Evolutionary conservation across 164 flowering plant genomes (phyloP).

Genomic region (Macadamia integrifolia): DNA sequence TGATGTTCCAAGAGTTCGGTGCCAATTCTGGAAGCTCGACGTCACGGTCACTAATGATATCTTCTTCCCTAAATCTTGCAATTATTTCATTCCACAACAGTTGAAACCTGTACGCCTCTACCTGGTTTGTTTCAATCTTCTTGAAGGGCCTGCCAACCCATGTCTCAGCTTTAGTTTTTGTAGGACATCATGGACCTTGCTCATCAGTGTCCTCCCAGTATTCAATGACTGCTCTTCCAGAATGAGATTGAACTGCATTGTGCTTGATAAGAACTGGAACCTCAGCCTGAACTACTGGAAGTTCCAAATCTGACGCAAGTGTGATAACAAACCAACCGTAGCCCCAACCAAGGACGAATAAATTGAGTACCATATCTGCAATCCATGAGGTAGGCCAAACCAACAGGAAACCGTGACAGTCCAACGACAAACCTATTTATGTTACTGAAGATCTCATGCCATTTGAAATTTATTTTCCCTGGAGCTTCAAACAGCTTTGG

Average conservation of each 20-base stretch:
- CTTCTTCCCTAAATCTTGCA: too few species aligned
- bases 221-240: conserved; percentile 55
- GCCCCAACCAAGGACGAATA: conserved; percentile 75
- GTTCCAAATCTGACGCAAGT: conserved; percentile 86
- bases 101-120: conserved; percentile 72
- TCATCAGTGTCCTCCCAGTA: conserved; percentile 34
- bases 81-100: conserved; percentile 88
- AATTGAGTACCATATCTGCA: conserved; percentile 84
- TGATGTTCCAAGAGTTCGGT: conserved; percentile 67
- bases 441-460: conserved; percentile 78
- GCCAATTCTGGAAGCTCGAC: conserved; percentile 79
- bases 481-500: conserved; percentile 47
- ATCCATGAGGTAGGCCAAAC: conserved; percentile 77
- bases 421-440: conserved; percentile 50
- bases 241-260: conserved; percentile 88
- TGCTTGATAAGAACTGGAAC: conserved; percentile 91
- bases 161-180: conserved; percentile 68
- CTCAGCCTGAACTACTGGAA: conserved; percentile 73
- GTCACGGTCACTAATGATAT: conserved; percentile 65
- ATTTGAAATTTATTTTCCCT: conserved; percentile 21
- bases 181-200: conserved; percentile 60
- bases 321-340: conserved; percentile 72
- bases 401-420: conserved; percentile 71
- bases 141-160: conserved; percentile 64
- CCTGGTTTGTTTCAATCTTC: conserved; percentile 74